These are phyloP conservation scores for Ogataea trehaloabstinens DNA, from an alignment of 805 yeast genomes.

Conservation along the genomic window DNA sequence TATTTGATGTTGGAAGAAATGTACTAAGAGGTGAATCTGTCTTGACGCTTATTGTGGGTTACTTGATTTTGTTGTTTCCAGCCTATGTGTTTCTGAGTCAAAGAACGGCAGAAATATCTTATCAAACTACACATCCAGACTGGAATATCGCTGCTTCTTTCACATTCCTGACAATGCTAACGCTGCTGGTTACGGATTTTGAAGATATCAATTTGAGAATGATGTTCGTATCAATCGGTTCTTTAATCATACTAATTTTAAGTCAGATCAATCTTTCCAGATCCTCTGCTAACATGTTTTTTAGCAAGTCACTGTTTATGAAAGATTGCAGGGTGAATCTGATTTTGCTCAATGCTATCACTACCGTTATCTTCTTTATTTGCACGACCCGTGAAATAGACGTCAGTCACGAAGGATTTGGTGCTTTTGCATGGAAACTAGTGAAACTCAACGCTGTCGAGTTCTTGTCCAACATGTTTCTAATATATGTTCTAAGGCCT, in stretches of 20 bases:
- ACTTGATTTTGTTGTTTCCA: slow-evolving; percentile 21
- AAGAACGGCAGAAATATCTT: not conserved
- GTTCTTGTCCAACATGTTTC: slow-evolving; percentile 10
- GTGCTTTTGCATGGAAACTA: slow-evolving; percentile 1
- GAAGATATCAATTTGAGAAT: slow-evolving; percentile 27
- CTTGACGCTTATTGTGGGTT: slow-evolving; percentile 13
- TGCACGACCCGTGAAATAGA: slow-evolving; percentile 7
- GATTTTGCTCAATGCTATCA: slow-evolving; percentile 18
- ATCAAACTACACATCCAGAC: slow-evolving; percentile 8
- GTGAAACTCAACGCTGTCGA: slow-evolving; percentile 9
- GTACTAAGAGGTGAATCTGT: not conserved
- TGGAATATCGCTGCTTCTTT: slow-evolving; percentile 10
- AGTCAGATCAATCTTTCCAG: slow-evolving; percentile 29
- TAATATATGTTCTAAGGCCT: slow-evolving; percentile 12
- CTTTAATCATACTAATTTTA: slow-evolving; percentile 25
- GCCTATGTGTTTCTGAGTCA: slow-evolving; percentile 18
- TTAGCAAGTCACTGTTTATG: slow-evolving; percentile 23
- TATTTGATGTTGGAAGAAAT: slow-evolving; percentile 13
- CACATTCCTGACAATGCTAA: not conserved
- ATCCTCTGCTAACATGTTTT: slow-evolving; percentile 13
- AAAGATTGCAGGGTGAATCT: slow-evolving; percentile 25
- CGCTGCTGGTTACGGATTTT: slow-evolving; percentile 12
- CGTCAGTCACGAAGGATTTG: slow-evolving; percentile 1
- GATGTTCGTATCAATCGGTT: slow-evolving; percentile 31
- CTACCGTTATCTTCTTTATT: slow-evolving; percentile 11